Base-by-base conservation (phyloP, 1,139 yeast genomes). In the Yamadazyma siamensis region DNA sequence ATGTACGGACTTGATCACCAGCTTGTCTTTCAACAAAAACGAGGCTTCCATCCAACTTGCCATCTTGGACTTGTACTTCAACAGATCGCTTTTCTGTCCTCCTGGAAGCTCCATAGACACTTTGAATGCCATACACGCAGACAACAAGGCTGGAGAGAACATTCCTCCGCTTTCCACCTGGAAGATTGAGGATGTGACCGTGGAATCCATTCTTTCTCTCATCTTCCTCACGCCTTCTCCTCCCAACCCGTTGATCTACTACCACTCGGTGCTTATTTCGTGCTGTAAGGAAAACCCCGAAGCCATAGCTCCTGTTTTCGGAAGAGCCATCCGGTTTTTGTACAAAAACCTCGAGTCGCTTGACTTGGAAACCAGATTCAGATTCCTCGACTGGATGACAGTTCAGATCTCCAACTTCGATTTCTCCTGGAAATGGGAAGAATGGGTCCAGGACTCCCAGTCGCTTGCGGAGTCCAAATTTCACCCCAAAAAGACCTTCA, bases 361-460 rank as follows among this genome's bases (percentile, higher is more conserved):
- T 35, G 96, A 89, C 53, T 77, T 77, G 42, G 96, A 88, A 54
- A 63, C 85, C 33, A 75, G 80, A 43, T 70, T 77, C 41, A 68
- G 91, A 39, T 84, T 77, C 44, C 65, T 87, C 49, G 94, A 86
- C 55, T 94, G 98, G 98, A 82, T 94, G 70, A 74, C 95, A 3
- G 82, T 86, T 35, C 98, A 94, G 59, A 75, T 94, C 52, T 83
- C 95, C 45, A 91, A 91, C 55, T 94, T 91, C 57, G 89, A 85
- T 39, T 94, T 87, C 58, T 85, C 91, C 26, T 94, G 99, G 99
- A 88, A 88, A 52, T 91, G 99, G 99, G 80, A 77, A 43, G 98
- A 89, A 56, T 94, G 98, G 98, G 77, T 74, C 26, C 58, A 56
- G 2, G 84, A 79, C 47, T 70, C 81, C 0, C 51, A 56, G 18